A percentile compares a stretch with the other conserved stretches of the same genome.
Evolutionary conservation across 306 rosid species (phyloP).

Genomic region (Acacia crassicarpa): DNA sequence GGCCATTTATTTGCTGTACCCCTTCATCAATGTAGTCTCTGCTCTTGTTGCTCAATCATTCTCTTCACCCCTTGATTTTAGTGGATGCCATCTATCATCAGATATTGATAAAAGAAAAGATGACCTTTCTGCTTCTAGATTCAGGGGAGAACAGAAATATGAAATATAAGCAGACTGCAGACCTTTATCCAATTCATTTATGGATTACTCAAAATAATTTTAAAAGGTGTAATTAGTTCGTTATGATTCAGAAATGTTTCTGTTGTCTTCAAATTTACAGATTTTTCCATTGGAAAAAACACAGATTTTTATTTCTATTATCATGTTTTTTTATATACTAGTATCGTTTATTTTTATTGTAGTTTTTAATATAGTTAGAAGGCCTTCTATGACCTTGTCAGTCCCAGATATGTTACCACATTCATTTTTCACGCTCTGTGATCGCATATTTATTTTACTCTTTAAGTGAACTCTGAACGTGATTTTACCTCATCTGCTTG

Average conservation of each 20-base stretch:
- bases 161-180: background rate
- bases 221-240: background rate
- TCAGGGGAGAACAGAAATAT: background rate
- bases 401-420: background rate
- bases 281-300: background rate
- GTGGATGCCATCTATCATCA: background rate
- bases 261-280: background rate
- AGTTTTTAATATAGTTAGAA: constrained; percentile 7
- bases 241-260: background rate
- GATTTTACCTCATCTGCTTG: constrained; percentile 32
- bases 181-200: background rate
- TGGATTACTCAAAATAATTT: background rate
- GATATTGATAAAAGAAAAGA: background rate
- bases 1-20: background rate
- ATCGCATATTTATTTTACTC: constrained; percentile 14
- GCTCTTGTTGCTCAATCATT: background rate
- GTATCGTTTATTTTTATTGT: background rate
- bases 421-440: constrained; percentile 13
- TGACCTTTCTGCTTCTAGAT: background rate
- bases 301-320: background rate
- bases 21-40: background rate
- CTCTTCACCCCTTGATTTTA: background rate
- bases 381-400: background rate
- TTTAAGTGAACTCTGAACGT: constrained; percentile 25
- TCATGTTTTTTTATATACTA: background rate